These are phyloP conservation scores for Penicillium egyptiacum DNA, from an alignment of 495 filamentous ascomycete genomes.

Conservation along the genomic window DNA sequence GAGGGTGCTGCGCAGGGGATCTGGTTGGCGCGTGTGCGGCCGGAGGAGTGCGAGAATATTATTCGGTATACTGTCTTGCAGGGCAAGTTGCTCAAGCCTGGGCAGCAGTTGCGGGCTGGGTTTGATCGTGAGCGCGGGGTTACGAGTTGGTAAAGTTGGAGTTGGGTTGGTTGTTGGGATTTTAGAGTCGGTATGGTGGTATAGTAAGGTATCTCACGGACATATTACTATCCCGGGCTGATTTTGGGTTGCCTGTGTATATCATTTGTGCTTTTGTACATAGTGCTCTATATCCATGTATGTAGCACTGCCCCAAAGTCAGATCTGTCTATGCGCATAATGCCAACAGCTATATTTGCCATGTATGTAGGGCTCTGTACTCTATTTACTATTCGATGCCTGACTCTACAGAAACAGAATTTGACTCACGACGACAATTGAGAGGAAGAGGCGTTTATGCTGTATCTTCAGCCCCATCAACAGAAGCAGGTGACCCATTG, in stretches of 20 bases:
- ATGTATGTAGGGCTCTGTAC: neutral
- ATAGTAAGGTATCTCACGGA: neutral
- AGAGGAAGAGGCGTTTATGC: too few relatives aligned
- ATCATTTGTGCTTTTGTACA: neutral
- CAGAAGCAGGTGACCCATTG: too few relatives aligned
- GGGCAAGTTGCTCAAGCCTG: constrained; percentile 90
- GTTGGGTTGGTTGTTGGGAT: neutral
- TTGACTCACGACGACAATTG: too few relatives aligned
- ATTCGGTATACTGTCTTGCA: constrained; percentile 85
- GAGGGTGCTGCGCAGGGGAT: constrained; percentile 79
- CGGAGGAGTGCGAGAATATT: constrained; percentile 93
- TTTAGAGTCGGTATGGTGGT: neutral
- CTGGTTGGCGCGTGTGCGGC: constrained; percentile 85
- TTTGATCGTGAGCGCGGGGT: constrained; percentile 80
- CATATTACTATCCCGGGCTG: neutral
- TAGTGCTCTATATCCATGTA: neutral
- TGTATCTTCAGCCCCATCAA: too few relatives aligned
- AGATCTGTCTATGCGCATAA: neutral
- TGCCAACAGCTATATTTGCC: neutral
- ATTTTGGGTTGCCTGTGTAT: neutral
- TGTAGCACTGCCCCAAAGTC: neutral
- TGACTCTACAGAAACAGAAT: neutral
- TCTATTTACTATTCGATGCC: neutral
- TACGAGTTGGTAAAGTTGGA: constrained; percentile 72
- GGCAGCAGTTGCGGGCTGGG: constrained; percentile 78